Evolutionary conservation across 176 grass and related monocot genomes (phyloP).

Genomic region (Ampelocalamus luodianensis): DNA sequence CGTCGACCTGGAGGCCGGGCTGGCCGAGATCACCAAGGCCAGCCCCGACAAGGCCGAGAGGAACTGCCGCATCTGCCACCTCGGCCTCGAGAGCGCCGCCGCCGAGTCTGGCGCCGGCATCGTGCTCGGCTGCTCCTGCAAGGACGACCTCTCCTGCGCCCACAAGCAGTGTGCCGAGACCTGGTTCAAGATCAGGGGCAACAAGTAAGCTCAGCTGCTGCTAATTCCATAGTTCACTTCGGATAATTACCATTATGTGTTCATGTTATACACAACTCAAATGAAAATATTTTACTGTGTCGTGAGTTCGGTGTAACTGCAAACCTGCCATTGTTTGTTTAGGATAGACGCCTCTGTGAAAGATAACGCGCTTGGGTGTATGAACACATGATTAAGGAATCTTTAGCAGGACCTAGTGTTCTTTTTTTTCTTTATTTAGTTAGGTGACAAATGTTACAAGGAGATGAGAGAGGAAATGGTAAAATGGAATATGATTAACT

Average conservation of each 20-base stretch:
- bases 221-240: neutral
- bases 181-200: conserved; percentile 99
- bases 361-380: conserved; percentile 25
- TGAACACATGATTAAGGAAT: conserved; percentile 56
- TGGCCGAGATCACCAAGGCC: conserved; percentile 66
- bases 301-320: conserved; percentile 18
- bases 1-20: conserved; percentile 74
- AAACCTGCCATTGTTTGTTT: conserved; percentile 20
- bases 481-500: conserved; percentile 45
- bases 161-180: conserved; percentile 99
- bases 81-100: conserved; percentile 70
- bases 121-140: conserved; percentile 94
- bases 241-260: conserved; percentile 1
- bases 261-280: neutral
- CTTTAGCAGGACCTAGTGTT: conserved; percentile 44
- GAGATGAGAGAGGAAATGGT: conserved; percentile 34
- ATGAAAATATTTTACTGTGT: conserved; percentile 8
- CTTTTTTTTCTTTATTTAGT: conserved; percentile 47
- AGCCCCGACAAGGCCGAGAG: conserved; percentile 63
- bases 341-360: conserved; percentile 11
- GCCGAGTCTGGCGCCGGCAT: conserved; percentile 74
- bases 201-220: conserved; percentile 71
- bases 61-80: conserved; percentile 97
- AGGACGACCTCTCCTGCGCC: conserved; percentile 80
- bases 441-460: conserved; percentile 48